These are phyloP conservation scores for Boletus insuetus DNA, from an alignment of 768 basidiomycete species.

Conservation along the genomic window DNA sequence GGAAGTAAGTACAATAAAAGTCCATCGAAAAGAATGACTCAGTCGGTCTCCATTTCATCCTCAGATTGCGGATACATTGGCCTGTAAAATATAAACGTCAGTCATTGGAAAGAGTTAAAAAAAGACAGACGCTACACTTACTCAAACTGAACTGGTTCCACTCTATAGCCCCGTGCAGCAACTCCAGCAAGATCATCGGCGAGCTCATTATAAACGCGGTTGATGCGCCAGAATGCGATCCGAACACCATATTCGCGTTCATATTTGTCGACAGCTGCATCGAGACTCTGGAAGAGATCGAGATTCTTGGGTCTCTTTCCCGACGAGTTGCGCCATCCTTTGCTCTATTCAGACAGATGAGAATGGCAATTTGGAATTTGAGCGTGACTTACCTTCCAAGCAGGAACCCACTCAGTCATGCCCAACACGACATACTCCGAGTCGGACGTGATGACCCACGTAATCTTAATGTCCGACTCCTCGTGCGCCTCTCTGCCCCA, in stretches of 20 bases:
- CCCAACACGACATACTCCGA: slow-evolving; percentile 37
- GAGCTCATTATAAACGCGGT: slow-evolving; percentile 10
- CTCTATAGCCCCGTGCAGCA: slow-evolving; percentile 3
- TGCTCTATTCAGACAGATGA: background rate
- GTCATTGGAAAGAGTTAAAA: too few species aligned
- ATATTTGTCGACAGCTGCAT: background rate
- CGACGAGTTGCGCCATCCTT: slow-evolving; percentile 10
- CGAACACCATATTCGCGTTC: slow-evolving; percentile 5
- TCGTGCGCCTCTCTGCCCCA: background rate
- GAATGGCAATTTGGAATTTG: background rate
- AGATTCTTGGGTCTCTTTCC: slow-evolving; percentile 15
- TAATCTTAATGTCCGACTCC: background rate
- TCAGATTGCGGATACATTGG: background rate
- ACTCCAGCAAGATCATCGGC: slow-evolving; percentile 10
- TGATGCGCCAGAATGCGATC: slow-evolving; percentile 16
- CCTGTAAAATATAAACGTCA: background rate
- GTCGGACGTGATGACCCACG: slow-evolving; percentile 30
- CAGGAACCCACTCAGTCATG: slow-evolving; percentile 36
- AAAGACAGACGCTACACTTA: background rate
- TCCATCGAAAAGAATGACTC: background rate
- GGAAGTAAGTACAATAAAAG: background rate
- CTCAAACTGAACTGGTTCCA: slow-evolving; percentile 3
- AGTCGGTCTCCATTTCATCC: background rate
- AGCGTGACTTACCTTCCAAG: slow-evolving; percentile 27
- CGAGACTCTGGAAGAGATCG: slow-evolving; percentile 14